Evolutionary conservation across 2,329 filamentous ascomycete species (phyloP).

Genomic region (Ceratocystis diversiconidia): DNA sequence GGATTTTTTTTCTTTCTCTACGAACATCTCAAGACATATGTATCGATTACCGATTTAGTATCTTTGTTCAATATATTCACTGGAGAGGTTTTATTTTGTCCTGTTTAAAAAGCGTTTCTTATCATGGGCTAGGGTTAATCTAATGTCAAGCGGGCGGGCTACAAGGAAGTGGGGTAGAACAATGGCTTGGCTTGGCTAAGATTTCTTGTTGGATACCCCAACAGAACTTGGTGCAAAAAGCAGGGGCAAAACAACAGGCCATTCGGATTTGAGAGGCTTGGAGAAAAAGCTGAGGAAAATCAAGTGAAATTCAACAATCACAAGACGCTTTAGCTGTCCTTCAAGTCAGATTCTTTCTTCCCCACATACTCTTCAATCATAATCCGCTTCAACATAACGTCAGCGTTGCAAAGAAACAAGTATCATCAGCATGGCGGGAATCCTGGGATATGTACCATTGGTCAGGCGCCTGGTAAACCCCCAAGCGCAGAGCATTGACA

Average conservation of each 20-base stretch:
- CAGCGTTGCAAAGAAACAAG: background rate
- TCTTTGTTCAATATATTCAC: constrained; percentile 6
- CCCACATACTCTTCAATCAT: background rate
- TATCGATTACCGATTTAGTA: background rate
- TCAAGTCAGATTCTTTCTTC: background rate
- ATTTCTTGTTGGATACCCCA: constrained; percentile 1
- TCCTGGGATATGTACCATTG: constrained; percentile 13
- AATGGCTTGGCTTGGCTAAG: background rate
- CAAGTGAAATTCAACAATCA: background rate
- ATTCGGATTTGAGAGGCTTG: background rate
- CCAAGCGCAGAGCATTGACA: constrained; percentile 28
- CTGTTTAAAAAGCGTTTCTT: background rate
- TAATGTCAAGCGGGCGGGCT: background rate
- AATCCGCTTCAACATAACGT: background rate
- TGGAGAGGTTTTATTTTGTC: background rate
- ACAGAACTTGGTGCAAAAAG: background rate
- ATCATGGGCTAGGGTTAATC: background rate
- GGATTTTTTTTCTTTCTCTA: constrained; percentile 1
- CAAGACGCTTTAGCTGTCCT: background rate
- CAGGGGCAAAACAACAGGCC: background rate
- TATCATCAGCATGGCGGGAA: constrained; percentile 6
- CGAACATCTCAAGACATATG: background rate
- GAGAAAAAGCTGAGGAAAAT: background rate
- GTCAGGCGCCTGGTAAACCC: constrained; percentile 8
- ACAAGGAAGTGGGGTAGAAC: background rate